phyloP scores from a whole-genome alignment of 2,329 filamentous ascomycete species.

The Aureobasidium sp. region DNA sequence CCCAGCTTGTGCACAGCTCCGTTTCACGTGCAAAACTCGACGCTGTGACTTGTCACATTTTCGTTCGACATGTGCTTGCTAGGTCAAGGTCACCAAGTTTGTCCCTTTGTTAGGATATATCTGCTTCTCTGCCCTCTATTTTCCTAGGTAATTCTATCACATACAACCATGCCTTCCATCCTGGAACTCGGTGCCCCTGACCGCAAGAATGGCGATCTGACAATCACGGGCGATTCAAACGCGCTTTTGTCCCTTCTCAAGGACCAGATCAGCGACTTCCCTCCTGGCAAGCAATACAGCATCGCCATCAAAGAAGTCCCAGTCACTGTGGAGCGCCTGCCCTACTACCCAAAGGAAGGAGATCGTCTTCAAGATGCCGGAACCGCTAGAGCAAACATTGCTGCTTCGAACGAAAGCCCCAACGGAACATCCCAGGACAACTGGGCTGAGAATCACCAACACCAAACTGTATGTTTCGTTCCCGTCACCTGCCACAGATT shows the following conservation, averaged over 20 bases:
- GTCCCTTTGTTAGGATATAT: not conserved
- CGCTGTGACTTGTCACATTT: not conserved
- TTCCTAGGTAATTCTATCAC: not conserved
- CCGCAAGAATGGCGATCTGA: not conserved
- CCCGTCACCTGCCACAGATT: no score
- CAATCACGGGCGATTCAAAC: not conserved
- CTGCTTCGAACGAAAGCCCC: slow-evolving; percentile 31
- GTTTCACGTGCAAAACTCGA: not conserved
- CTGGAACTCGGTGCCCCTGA: not conserved
- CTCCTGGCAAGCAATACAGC: slow-evolving; percentile 16
- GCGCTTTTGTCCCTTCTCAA: not conserved
- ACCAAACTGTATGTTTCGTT: slow-evolving; percentile 26
- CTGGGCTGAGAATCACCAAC: slow-evolving; percentile 30
- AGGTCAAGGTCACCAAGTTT: not conserved
- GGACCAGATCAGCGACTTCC: not conserved
- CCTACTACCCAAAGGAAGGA: slow-evolving; percentile 19
- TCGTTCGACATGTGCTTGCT: not conserved
- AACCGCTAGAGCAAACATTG: slow-evolving; percentile 34
- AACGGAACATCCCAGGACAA: slow-evolving; percentile 33
- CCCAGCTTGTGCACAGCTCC: not conserved
- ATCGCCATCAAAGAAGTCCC: slow-evolving; percentile 17
- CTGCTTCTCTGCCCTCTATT: not conserved
- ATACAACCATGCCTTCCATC: not conserved
- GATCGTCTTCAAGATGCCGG: slow-evolving; percentile 24
- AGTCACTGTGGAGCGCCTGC: slow-evolving; percentile 19